Conservation (phyloP, 208 protist genomes). For the Hexamita inflata region DNA sequence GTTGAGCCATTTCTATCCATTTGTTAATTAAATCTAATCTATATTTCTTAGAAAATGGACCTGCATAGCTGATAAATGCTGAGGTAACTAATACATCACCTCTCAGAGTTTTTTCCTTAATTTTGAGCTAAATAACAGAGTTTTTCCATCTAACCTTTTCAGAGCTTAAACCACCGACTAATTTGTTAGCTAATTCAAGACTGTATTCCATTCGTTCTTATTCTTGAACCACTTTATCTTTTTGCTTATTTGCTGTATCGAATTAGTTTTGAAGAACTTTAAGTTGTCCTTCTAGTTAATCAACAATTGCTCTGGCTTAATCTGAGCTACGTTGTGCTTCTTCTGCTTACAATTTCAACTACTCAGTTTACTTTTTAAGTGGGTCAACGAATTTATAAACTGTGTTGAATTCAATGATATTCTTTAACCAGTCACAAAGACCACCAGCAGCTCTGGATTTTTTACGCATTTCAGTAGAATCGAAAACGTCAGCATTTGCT, state of each 20-base stretch:
- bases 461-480: too few species aligned
- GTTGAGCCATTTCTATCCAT: conserved; percentile 30
- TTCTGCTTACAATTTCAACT: conserved; percentile 66
- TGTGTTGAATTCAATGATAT: conserved; percentile 76
- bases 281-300: too few species aligned
- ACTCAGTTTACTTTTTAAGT: conserved; percentile 57
- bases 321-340: too few species aligned
- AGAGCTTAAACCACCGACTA: conserved; percentile 75
- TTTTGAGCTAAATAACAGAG: conserved; percentile 69
- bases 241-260: conserved; percentile 23
- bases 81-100: conserved; percentile 83
- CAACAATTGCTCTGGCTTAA: too few species aligned
- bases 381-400: conserved; percentile 81
- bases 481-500: too few species aligned
- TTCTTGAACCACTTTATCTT: conserved; percentile 39
- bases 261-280: too few species aligned
- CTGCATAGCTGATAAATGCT: conserved; percentile 90
- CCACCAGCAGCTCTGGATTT: conserved; percentile 82
- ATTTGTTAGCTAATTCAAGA: conserved; percentile 59
- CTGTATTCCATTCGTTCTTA: conserved; percentile 31
- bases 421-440: conserved; percentile 80
- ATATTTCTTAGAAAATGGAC: conserved; percentile 69
- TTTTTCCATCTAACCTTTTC: conserved; percentile 85
- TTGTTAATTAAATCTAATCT: conserved; percentile 5
- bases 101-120: conserved; percentile 64